Evolutionary conservation across 495 filamentous ascomycete species (phyloP), one percentile per base, ranked within the genome.

Genomic region (Penicillium flavigenum): DNA sequence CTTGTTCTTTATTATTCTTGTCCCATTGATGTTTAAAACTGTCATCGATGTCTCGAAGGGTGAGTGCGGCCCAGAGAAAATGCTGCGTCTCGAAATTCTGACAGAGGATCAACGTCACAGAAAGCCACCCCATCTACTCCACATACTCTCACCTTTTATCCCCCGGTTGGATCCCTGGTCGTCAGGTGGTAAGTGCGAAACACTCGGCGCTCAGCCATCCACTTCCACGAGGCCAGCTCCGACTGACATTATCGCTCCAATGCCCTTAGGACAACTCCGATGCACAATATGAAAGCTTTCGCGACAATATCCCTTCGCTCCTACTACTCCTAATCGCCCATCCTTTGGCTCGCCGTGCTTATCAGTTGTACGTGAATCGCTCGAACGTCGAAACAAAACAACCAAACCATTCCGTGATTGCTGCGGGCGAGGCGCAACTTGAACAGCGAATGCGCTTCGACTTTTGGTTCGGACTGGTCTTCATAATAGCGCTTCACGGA

Each of bases 161-260:
- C 0, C 79, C 84, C 10, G 95, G 94, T 54, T 99, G 94, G 94
- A 90, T 99, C 54, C 87, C 87, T n/a, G 94, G 94, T 16, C 89
- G 92, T 47, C 91, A 89, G 79, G 90, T 97, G 41, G 88, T 91
- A 78, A 70, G 87, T 73, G 29, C 19, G 32, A 9, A 17, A 45
- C 12, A 38, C 56, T 24, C 11, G 36, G 34, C 20, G 19, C 3
- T 36, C 3, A 17, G 22, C 42, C 14, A n/a, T 51, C 16, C 14
- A 38, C 19, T 10, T 11, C 17, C 17, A 17, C 19, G 19, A 42
- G 41, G 8, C 24, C 47, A 38, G 17, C 6, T 16, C 17, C 22
- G 19, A 34, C 60, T 68, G 36, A 68, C 60, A 41, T 4, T 41
- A 20, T 32, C 32, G 32, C 26, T 44, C 57, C 46, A 34, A 58